Conservation (phyloP, 495 filamentous ascomycete genomes). For the Lasiosphaeria ovina region DNA sequence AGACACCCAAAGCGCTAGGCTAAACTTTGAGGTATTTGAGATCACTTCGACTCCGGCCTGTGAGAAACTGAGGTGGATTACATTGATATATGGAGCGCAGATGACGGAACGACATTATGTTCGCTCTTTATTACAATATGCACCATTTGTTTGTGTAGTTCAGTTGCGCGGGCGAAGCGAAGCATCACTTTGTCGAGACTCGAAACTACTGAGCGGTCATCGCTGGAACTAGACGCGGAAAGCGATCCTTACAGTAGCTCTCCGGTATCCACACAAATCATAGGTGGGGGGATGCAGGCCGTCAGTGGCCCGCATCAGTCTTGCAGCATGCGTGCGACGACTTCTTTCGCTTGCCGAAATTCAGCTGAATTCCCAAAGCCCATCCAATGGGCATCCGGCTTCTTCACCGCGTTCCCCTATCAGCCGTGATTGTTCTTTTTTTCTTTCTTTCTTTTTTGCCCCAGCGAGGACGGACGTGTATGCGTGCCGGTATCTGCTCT, state of each 20-base stretch:
- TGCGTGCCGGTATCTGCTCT: no score
- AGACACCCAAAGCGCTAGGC: conserved; percentile 12
- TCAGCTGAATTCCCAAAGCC: neutral
- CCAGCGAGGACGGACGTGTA: neutral
- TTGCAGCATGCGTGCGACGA: conserved; percentile 7
- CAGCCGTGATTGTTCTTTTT: neutral
- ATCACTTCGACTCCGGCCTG: neutral
- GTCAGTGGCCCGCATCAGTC: conserved; percentile 9
- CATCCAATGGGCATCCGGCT: neutral
- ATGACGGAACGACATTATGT: no score
- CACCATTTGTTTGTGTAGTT: no score
- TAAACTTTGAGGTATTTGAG: conserved; percentile 13
- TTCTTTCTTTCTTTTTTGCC: neutral
- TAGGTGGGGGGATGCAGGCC: neutral
- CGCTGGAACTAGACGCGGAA: no score
- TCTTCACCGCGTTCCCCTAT: conserved; percentile 4
- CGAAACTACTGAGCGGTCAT: no score
- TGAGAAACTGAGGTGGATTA: neutral
- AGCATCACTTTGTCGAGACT: no score
- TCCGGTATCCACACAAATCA: neutral
- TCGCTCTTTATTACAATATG: no score
- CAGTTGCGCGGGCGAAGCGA: no score
- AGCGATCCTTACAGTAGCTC: no score
- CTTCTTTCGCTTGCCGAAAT: conserved; percentile 7
- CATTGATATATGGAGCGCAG: neutral